Evolutionary conservation across 2,329 filamentous ascomycete species (phyloP).

Genomic region (Cercospora zeae-maydis): DNA sequence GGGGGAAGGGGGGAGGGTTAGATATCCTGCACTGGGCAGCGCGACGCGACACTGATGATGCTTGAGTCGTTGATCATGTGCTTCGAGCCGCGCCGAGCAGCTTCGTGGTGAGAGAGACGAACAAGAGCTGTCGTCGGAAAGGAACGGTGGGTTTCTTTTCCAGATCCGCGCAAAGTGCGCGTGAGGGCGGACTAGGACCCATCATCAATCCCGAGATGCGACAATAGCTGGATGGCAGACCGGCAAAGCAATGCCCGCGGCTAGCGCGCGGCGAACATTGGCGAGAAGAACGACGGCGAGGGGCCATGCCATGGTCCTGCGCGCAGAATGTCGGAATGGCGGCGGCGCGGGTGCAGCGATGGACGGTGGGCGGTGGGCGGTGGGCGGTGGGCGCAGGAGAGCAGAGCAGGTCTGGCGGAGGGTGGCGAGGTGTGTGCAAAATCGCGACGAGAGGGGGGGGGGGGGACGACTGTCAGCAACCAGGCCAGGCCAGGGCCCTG

Average conservation of each 20-base stretch:
- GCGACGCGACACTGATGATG: background rate
- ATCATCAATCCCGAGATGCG: background rate
- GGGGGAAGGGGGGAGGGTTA: background rate
- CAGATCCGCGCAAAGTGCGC: conserved; percentile 1
- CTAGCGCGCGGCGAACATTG: background rate
- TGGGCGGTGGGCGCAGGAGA: background rate
- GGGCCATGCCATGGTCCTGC: background rate
- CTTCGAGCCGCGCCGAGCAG: background rate
- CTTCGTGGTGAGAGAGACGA: background rate
- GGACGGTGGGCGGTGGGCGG: background rate
- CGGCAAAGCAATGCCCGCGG: background rate
- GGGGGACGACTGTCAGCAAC: too few relatives aligned
- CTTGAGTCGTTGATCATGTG: background rate
- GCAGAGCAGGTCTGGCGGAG: background rate
- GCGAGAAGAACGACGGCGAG: background rate
- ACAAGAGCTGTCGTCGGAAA: background rate
- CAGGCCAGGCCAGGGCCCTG: background rate
- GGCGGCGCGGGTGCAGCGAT: background rate
- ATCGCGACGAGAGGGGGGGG: conserved; percentile 1
- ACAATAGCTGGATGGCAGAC: background rate
- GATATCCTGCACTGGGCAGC: background rate
- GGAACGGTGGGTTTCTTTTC: background rate
- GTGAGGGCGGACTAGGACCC: background rate
- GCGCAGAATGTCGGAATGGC: background rate
- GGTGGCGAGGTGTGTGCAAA: background rate